Percentiles rank a stretch among this genome's conserved stretches.
These are phyloP conservation scores for Rhizopogon sp. DNA, from an alignment of 768 basidiomycete genomes.

Conservation along the genomic window DNA sequence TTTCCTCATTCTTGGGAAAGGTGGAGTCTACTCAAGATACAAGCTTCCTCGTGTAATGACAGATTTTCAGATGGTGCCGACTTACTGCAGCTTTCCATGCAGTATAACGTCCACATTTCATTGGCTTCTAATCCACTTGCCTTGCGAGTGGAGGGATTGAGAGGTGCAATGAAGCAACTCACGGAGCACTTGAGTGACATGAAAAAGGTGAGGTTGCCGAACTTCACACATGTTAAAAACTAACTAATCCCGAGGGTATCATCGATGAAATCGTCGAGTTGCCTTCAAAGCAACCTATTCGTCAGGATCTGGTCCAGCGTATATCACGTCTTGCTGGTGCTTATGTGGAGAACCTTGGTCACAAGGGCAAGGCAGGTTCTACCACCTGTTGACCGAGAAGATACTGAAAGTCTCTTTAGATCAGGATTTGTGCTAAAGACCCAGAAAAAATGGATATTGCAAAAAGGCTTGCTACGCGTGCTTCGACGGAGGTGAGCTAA, in stretches of 20 bases:
- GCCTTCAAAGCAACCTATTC: conserved; percentile 40
- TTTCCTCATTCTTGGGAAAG: conserved; percentile 70
- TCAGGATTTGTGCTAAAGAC: conserved; percentile 51
- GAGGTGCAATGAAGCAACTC: conserved; percentile 45
- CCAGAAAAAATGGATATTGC: conserved; percentile 36
- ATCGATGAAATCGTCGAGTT: conserved; percentile 34
- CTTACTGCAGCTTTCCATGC: conserved; percentile 52
- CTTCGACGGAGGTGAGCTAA: conserved; percentile 45
- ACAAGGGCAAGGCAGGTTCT: conserved; percentile 38
- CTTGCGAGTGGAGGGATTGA: conserved; percentile 54
- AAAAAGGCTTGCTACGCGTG: conserved; percentile 48
- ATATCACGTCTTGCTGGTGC: conserved; percentile 70
- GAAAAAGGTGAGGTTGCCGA: conserved; percentile 38
- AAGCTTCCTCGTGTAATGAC: conserved; percentile 3
- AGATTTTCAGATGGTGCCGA: conserved; percentile 53
- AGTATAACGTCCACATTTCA: conserved; percentile 58
- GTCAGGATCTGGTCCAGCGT: conserved; percentile 44
- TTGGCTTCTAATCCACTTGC: conserved; percentile 51
- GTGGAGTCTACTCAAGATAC: conserved; percentile 26
- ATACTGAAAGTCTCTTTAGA: conserved; percentile 27
- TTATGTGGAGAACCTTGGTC: conserved; percentile 48
- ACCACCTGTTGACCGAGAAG: neutral
- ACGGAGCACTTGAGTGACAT: conserved; percentile 40
- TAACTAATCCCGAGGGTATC: conserved; percentile 13
- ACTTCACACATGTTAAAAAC: neutral